phyloP scores from a whole-genome alignment of 148 eudicot genomes.

The Heliosperma pusillum region DNA sequence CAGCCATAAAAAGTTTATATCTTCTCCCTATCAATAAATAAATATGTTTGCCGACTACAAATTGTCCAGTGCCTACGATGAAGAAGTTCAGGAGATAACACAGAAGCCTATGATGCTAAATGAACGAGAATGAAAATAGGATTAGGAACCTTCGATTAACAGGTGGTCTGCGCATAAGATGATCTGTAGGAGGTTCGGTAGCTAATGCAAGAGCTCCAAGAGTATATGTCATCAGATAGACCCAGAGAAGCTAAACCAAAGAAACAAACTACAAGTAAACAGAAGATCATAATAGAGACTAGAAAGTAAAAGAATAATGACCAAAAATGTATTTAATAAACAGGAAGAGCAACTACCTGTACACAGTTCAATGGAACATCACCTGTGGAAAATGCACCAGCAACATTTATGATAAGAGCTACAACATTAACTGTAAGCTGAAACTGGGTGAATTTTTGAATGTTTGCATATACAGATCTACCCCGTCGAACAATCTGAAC shows the following conservation, averaged over 20 bases:
- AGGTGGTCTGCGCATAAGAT: constrained; percentile 80
- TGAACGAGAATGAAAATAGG: not conserved
- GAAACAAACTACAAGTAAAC: not conserved
- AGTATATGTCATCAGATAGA: constrained; percentile 90
- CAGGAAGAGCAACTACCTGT: constrained; percentile 45
- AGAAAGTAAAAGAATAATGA: not conserved
- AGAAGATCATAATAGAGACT: not conserved
- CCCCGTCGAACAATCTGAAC: constrained; percentile 95
- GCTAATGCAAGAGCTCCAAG: constrained; percentile 97
- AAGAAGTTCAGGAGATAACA: not conserved
- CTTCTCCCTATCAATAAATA: not conserved
- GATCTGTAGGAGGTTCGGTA: constrained; percentile 94
- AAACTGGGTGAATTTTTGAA: constrained; percentile 92
- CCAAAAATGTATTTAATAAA: not conserved
- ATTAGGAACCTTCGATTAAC: constrained; percentile 77
- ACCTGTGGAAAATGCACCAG: constrained; percentile 76
- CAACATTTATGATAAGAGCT: constrained; percentile 83
- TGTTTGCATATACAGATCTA: constrained; percentile 90
- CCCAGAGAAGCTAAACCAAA: constrained; percentile 83
- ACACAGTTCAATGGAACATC: constrained; percentile 89
- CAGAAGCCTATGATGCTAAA: not conserved
- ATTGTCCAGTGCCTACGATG: not conserved
- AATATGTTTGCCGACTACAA: not conserved
- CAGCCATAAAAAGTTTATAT: not conserved
- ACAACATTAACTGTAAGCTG: constrained; percentile 96